phyloP scores from a whole-genome alignment of 345 rosid species.

The Populus tremula region DNA sequence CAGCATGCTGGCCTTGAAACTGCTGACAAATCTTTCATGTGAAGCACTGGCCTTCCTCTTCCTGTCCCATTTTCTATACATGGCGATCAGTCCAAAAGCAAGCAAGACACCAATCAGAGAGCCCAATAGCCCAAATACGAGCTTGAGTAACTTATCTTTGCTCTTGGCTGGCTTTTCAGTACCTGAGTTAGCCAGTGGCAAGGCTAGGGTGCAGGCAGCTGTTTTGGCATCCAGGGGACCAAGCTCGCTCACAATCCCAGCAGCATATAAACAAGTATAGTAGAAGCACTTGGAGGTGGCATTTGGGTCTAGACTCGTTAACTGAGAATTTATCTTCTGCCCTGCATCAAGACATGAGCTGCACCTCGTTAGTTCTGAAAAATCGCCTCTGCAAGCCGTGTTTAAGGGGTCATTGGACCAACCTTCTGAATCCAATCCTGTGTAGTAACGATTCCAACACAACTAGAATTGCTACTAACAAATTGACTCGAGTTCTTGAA shows the following conservation, averaged over 20 bases:
- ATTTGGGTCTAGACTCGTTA: slow-evolving; percentile 29
- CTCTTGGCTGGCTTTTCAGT: slow-evolving; percentile 3
- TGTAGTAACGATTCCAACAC: slow-evolving; percentile 39
- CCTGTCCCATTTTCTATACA: slow-evolving; percentile 30
- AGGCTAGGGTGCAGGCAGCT: slow-evolving; percentile 46
- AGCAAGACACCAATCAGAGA: slow-evolving; percentile 41
- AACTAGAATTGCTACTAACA: slow-evolving; percentile 34
- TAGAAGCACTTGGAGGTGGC: slow-evolving; percentile 36
- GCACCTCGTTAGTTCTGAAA: slow-evolving; percentile 38
- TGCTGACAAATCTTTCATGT: slow-evolving; percentile 36
- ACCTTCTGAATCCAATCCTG: slow-evolving; percentile 45
- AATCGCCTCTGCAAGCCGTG: slow-evolving; percentile 40
- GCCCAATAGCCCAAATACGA: slow-evolving; percentile 30
- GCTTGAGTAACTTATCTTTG: slow-evolving; percentile 11
- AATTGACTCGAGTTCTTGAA: slow-evolving; percentile 35
- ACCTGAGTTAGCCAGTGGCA: slow-evolving; percentile 28
- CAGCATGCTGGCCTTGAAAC: slow-evolving; percentile 36
- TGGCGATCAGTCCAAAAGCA: slow-evolving; percentile 20
- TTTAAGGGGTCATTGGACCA: slow-evolving; percentile 36
- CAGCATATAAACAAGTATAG: slow-evolving; percentile 43
- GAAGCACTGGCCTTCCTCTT: slow-evolving; percentile 27
- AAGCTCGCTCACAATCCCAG: slow-evolving; percentile 42
- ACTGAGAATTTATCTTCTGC: slow-evolving; percentile 29
- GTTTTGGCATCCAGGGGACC: slow-evolving; percentile 42
- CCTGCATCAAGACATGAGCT: slow-evolving; percentile 55